phyloP scores from a whole-genome alignment of 345 rosid genomes.

The Moricandia arvensis region DNA sequence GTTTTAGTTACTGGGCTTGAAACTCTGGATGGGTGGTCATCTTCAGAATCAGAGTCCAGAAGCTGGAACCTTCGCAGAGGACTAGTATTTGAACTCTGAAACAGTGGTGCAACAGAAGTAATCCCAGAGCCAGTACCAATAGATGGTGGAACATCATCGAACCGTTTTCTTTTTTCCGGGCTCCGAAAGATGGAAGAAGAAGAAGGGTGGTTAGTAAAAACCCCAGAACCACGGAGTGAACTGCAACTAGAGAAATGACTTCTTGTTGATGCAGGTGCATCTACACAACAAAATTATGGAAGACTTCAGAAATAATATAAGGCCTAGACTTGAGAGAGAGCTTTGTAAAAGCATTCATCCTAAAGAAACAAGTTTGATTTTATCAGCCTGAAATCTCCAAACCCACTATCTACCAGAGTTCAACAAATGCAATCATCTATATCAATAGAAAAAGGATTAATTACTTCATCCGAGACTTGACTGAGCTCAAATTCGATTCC shows the following conservation, averaged over 20 bases:
- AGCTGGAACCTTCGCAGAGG: constrained; percentile 86
- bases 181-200: constrained; percentile 35
- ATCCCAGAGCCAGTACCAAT: constrained; percentile 40
- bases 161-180: constrained; percentile 36
- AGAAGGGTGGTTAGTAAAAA: constrained; percentile 43
- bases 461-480: background rate
- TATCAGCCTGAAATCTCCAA: background rate
- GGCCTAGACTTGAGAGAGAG: background rate
- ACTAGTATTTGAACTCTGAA: constrained; percentile 57
- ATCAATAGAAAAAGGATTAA: background rate
- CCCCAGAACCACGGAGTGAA: constrained; percentile 50
- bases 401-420: background rate
- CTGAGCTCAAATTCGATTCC: background rate
- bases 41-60: constrained; percentile 80
- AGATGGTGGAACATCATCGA: constrained; percentile 44
- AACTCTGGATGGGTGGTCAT: constrained; percentile 42
- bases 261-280: constrained; percentile 40
- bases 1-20: constrained; percentile 33
- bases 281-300: constrained; percentile 34
- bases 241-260: constrained; percentile 57
- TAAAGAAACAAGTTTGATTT: background rate
- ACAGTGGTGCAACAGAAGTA: constrained; percentile 37
- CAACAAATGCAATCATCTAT: background rate
- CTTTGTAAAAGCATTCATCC: background rate
- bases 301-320: background rate